These are phyloP conservation scores for Colletotrichum sp. DNA, from an alignment of 2,329 filamentous ascomycete genomes.

Conservation along the genomic window DNA sequence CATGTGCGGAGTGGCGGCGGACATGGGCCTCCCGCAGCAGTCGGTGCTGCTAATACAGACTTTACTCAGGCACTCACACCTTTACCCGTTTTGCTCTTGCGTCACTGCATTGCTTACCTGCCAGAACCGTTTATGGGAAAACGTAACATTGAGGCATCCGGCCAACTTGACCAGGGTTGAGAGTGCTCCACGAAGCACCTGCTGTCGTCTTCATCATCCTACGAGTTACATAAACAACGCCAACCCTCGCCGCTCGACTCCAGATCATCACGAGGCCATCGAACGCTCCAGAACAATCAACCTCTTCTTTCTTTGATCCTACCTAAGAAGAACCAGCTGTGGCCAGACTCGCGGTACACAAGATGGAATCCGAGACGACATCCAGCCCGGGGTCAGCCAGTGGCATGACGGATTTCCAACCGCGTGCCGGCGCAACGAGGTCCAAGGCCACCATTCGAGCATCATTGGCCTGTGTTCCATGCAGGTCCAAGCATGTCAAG, in stretches of 20 bases:
- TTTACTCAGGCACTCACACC: not conserved
- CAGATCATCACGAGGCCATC: not conserved
- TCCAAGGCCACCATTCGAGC: constrained; percentile 43
- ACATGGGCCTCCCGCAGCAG: not conserved
- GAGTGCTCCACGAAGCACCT: not conserved
- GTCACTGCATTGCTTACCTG: not conserved
- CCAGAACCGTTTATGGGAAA: not conserved
- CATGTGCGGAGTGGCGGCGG: not conserved
- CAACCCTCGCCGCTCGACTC: not conserved
- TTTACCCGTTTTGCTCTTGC: not conserved
- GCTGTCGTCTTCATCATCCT: not conserved
- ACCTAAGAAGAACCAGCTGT: not conserved
- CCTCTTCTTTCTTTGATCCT: not conserved
- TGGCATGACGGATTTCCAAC: not conserved
- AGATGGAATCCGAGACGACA: not conserved
- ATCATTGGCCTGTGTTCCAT: constrained; percentile 51
- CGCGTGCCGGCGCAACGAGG: constrained; percentile 16
- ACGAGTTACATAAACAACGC: constrained; percentile 17
- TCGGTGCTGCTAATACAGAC: not conserved
- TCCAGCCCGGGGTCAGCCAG: constrained; percentile 1
- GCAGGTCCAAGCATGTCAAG: constrained; percentile 50
- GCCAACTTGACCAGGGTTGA: not conserved
- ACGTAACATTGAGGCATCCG: constrained; percentile 10
- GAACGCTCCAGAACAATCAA: not conserved
- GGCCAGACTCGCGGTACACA: not conserved